Evolutionary conservation across 2,329 filamentous ascomycete species (phyloP).

Genomic region (Lecanicillium sp.): DNA sequence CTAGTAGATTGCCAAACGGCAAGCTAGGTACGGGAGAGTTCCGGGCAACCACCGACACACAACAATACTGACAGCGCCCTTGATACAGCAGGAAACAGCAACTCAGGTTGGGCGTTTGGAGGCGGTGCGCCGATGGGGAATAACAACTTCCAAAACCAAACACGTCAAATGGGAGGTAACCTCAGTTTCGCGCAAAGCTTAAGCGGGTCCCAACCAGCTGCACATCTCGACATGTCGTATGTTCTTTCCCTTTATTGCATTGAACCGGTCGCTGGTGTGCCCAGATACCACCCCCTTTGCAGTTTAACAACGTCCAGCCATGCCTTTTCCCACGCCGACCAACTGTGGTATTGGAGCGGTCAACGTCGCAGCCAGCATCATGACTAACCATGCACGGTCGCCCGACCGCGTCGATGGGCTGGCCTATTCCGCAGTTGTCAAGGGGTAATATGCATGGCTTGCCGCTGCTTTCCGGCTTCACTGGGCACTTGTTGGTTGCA

Average conservation of each 20-base stretch:
- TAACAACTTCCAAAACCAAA: constrained; percentile 43
- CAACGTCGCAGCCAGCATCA: constrained; percentile 6
- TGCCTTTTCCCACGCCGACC: constrained; percentile 8
- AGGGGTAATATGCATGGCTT: constrained; percentile 17
- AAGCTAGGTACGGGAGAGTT: constrained; percentile 47
- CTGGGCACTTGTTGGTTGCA: not conserved
- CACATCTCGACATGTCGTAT: constrained; percentile 58
- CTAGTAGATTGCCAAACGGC: constrained; percentile 55
- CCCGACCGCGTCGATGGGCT: constrained; percentile 7
- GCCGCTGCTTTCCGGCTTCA: not conserved
- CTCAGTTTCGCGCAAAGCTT: constrained; percentile 61
- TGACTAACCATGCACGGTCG: constrained; percentile 1
- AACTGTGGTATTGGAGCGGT: no score
- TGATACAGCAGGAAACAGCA: constrained; percentile 37
- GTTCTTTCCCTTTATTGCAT: constrained; percentile 32
- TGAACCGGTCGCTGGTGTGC: no score
- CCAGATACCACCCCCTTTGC: no score
- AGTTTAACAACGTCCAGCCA: not conserved
- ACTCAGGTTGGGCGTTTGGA: constrained; percentile 55
- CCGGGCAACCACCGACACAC: no score
- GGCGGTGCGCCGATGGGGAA: constrained; percentile 53
- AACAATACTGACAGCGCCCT: constrained; percentile 8
- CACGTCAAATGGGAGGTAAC: constrained; percentile 49
- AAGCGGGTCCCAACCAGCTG: constrained; percentile 53
- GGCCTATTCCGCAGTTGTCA: constrained; percentile 23